phyloP scores from a whole-genome alignment of 495 filamentous ascomycete species.

The Talaromyces stipitatus region DNA sequence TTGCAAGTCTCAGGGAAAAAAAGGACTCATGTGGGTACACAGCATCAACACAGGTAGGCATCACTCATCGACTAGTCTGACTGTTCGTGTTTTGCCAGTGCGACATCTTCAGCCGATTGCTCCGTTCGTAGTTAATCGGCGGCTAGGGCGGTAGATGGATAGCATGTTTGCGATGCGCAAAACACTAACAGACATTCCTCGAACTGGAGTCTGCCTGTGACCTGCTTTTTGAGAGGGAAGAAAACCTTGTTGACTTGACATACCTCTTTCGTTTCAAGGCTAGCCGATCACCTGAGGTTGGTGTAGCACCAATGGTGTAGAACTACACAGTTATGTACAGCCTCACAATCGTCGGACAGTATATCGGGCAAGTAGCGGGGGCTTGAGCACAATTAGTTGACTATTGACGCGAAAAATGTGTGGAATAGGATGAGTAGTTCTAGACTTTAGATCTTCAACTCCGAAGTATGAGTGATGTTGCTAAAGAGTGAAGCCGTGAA shows the following conservation, averaged over 20 bases:
- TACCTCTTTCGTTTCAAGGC: constrained; percentile 1
- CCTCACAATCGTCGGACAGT: not conserved
- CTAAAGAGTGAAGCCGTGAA: not conserved
- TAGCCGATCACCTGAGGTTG: not conserved
- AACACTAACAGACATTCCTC: not conserved
- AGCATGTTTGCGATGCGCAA: not conserved
- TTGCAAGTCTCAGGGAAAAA: not conserved
- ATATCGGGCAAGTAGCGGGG: not conserved
- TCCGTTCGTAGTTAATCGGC: not conserved
- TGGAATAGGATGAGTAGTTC: not conserved
- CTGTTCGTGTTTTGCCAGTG: not conserved
- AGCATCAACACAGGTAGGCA: not conserved
- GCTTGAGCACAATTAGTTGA: not conserved
- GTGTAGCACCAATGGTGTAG: not conserved
- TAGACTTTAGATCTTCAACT: not conserved
- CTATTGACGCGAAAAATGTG: not conserved
- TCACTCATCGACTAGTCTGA: not conserved
- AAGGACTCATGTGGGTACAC: constrained; percentile 1
- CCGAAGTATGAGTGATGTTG: not conserved
- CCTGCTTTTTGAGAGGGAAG: not conserved
- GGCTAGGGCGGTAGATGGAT: constrained; percentile 1
- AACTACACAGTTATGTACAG: not conserved
- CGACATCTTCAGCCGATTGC: not conserved
- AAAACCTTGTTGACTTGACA: not conserved
- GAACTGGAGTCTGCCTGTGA: not conserved